Evolutionary conservation across 768 basidiomycete species (phyloP).

Genomic region (Boletus pseudopeckii): DNA sequence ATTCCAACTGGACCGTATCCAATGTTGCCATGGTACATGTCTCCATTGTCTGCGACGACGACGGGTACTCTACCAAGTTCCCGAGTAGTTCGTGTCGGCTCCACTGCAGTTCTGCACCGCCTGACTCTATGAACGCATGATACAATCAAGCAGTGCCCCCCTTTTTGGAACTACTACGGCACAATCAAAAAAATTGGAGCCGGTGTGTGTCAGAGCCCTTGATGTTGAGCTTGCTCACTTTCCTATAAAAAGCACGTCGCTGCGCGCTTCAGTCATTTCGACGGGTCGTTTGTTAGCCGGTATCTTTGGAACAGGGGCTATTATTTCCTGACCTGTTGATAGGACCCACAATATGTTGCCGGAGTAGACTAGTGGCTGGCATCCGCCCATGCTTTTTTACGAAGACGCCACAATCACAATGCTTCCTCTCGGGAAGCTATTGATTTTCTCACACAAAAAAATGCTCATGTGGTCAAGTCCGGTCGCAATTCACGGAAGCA

Average conservation of each 20-base stretch:
- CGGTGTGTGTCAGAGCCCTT: not conserved
- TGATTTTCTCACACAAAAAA: not conserved
- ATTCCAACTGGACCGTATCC: not conserved
- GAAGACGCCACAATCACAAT: not conserved
- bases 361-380: not conserved
- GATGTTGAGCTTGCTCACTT: no score
- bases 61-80: not conserved
- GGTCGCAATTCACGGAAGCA: not conserved
- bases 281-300: slow-evolving; percentile 12
- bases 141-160: not conserved
- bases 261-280: not conserved
- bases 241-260: not conserved
- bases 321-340: not conserved
- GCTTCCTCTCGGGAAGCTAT: not conserved
- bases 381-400: no score
- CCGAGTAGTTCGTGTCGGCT: not conserved
- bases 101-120: slow-evolving; percentile 5
- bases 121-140: not conserved
- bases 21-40: slow-evolving; percentile 13
- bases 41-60: not conserved
- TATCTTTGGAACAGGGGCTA: not conserved
- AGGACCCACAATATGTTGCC: not conserved
- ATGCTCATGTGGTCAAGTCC: not conserved
- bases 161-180: not conserved
- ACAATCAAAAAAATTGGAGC: not conserved